Percentiles rank a stretch among this genome's conserved stretches.
phyloP scores from a whole-genome alignment of 1,284 basidiomycete genomes.

The Boletus mariae region DNA sequence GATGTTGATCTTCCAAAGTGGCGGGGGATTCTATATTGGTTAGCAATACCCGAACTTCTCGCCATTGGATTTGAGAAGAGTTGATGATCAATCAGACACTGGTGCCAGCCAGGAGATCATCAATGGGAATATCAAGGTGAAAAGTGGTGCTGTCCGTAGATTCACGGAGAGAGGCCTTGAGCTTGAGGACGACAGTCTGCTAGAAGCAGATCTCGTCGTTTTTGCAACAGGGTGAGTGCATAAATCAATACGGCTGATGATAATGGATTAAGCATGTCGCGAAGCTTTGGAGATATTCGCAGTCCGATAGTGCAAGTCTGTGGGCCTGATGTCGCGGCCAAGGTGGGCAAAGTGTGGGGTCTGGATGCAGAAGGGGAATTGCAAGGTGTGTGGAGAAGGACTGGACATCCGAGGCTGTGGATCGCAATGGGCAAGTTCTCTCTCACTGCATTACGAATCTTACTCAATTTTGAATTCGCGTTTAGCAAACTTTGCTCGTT shows the following conservation, averaged over 20 bases:
- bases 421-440: conserved; percentile 32
- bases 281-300: conserved; percentile 26
- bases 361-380: conserved; percentile 46
- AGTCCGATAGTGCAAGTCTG: conserved; percentile 36
- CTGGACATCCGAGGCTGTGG: conserved; percentile 33
- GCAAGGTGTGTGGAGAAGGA: conserved; percentile 35
- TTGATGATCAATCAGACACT: conserved; percentile 19
- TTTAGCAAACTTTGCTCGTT: conserved; percentile 32
- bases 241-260: not conserved
- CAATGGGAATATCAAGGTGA: conserved; percentile 45
- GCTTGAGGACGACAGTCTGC: conserved; percentile 38
- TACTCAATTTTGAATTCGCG: not conserved
- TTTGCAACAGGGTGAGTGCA: conserved; percentile 40
- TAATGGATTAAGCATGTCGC: not conserved
- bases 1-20: conserved; percentile 34
- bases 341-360: conserved; percentile 42
- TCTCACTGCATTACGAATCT: not conserved
- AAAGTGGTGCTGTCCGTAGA: conserved; percentile 32
- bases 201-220: conserved; percentile 43
- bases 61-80: not conserved
- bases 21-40: conserved; percentile 43
- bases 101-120: conserved; percentile 39
- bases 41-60: not conserved
- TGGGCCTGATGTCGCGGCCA: conserved; percentile 35
- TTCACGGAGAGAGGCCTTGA: conserved; percentile 35